These are phyloP conservation scores for Colletotrichum navitas DNA, from an alignment of 2,329 filamentous ascomycete genomes.

Conservation along the genomic window DNA sequence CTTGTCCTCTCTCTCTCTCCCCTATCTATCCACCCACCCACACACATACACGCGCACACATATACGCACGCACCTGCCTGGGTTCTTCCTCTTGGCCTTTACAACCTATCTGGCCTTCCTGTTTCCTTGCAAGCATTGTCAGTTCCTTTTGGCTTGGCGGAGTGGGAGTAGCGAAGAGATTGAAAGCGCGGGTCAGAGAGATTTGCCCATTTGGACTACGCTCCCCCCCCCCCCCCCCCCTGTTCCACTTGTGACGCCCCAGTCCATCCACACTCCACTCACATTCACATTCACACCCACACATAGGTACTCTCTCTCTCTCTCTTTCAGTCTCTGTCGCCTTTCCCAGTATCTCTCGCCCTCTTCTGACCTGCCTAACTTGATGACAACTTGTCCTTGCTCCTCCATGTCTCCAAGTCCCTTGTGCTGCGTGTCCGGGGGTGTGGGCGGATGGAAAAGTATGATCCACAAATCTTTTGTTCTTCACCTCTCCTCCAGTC, in stretches of 20 bases:
- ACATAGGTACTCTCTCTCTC: neutral
- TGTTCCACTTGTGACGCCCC: neutral
- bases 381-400: constrained; percentile 30
- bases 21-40: neutral
- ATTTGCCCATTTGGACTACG: neutral
- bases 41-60: neutral
- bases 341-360: neutral
- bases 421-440: neutral
- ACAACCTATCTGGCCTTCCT: neutral
- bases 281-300: constrained; percentile 3
- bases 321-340: neutral
- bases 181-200: neutral
- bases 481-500: constrained; percentile 6
- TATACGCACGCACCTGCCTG: neutral
- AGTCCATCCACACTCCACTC: constrained; percentile 8
- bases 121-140: constrained; percentile 1
- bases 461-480: constrained; percentile 12
- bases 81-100: constrained; percentile 1
- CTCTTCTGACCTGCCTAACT: constrained; percentile 37
- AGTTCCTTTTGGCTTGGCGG: constrained; percentile 6
- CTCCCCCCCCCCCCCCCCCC: neutral
- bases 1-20: constrained; percentile 14
- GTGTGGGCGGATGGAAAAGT: constrained; percentile 13
- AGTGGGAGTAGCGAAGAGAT: neutral
- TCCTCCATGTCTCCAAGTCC: neutral